These are phyloP conservation scores for Coemansia sp. DNA, from an alignment of 192 early-diverging fungal genomes.

Conservation along the genomic window DNA sequence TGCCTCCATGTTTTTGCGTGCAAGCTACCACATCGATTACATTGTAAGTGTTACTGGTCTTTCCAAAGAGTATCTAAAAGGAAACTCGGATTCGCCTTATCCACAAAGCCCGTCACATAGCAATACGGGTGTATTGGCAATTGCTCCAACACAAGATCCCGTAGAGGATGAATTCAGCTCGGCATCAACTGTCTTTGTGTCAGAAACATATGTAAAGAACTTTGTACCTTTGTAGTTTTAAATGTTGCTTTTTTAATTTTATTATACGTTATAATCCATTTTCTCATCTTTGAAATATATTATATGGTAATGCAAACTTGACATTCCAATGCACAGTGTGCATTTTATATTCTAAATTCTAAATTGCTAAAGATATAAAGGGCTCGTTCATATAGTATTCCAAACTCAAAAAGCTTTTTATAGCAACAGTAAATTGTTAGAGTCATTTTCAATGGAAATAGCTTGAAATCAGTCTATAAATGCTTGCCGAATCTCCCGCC, in stretches of 20 bases:
- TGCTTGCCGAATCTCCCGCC: no score
- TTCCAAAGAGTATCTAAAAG: slow-evolving; percentile 1
- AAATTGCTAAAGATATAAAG: no score
- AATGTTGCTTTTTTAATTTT: not conserved
- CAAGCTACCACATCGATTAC: slow-evolving; percentile 13
- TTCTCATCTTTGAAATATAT: not conserved
- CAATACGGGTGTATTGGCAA: not conserved
- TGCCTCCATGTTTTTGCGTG: slow-evolving; percentile 20
- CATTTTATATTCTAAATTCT: no score
- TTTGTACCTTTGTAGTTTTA: slow-evolving; percentile 1
- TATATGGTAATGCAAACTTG: no score
- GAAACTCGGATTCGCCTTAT: not conserved
- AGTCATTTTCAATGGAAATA: no score
- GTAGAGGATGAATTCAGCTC: not conserved
- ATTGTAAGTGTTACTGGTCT: slow-evolving; percentile 13
- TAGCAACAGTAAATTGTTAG: no score
- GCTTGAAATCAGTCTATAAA: no score
- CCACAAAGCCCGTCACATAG: no score
- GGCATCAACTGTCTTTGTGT: not conserved
- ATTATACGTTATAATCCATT: not conserved
- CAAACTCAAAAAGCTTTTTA: no score
- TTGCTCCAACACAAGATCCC: not conserved
- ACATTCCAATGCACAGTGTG: no score
- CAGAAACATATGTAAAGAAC: not conserved
- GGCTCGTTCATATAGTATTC: no score